These are phyloP conservation scores for Zarea fungicola DNA, from an alignment of 2,329 filamentous ascomycete genomes.

Conservation along the genomic window DNA sequence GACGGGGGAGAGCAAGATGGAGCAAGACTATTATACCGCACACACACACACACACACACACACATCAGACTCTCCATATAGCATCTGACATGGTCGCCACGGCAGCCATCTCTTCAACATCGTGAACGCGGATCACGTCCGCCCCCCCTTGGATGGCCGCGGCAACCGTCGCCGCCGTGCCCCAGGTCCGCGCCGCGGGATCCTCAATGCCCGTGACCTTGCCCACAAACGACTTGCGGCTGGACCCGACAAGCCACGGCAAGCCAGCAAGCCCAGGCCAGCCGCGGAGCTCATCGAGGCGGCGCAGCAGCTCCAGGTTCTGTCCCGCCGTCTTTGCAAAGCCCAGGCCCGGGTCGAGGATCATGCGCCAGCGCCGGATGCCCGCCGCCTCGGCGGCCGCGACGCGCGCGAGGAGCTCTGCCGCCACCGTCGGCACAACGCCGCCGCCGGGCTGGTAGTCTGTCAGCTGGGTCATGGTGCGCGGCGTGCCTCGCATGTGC, in stretches of 20 bases:
- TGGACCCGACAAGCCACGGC: conserved; percentile 86
- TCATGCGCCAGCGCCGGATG: conserved; percentile 85
- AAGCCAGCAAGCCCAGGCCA: conserved; percentile 62
- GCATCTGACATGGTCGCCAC: conserved; percentile 87
- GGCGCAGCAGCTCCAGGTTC: conserved; percentile 73
- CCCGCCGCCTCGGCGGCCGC: conserved; percentile 72
- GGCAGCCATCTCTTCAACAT: conserved; percentile 78
- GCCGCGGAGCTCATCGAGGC: conserved; percentile 57
- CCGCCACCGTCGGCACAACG: conserved; percentile 58
- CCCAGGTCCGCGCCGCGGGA: conserved; percentile 68
- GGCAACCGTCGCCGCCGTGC: conserved; percentile 82
- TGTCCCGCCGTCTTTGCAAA: conserved; percentile 83
- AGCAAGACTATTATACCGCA: background rate
- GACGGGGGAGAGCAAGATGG: no score
- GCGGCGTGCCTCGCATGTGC: conserved; percentile 88
- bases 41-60: background rate
- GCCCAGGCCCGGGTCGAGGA: conserved; percentile 88
- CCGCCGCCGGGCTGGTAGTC: conserved; percentile 64
- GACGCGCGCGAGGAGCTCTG: conserved; percentile 66
- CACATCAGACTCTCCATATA: conserved; percentile 61
- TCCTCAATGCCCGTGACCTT: conserved; percentile 69
- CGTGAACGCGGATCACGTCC: conserved; percentile 89
- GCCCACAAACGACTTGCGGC: conserved; percentile 86
- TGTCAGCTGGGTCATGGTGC: conserved; percentile 69
- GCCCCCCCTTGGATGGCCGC: conserved; percentile 83